Base-by-base conservation (phyloP, 805 yeast genomes). In the Wickerhamomyces silvicola region DNA sequence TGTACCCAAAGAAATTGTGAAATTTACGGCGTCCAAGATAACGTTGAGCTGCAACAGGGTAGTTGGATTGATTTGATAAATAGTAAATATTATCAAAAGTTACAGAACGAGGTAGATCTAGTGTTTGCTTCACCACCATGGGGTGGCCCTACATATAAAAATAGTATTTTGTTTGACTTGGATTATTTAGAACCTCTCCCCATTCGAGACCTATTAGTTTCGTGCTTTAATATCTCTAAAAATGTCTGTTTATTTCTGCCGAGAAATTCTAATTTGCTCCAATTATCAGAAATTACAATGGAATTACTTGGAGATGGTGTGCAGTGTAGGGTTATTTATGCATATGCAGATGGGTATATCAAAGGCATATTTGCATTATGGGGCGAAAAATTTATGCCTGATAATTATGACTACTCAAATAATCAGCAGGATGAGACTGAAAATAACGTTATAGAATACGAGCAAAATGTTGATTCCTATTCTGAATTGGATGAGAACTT, bases 71-170 rank as follows among this genome's bases (percentile, higher is more conserved):
- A 50, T 11, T 39, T 28, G 52, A 54, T 37, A 6, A 43, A 39
- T 4, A 33, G 35, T 7, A 29, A 33, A 11, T 34, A 32, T 13
- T 33, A 33, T 18, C 14, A 26, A 10, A 19, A 32, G 1, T 24
- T 38, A 3, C 27, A 36, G 5, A 30, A 32, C 1, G 30, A 40
- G 13, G 66, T 72, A 23, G 81, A 75, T 42, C 62, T 78, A 31
- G 64, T 75, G 8, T 83, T 81, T 57, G 68, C 75, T n/a, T 80
- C 90, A 2, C 94, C 94, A 1, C 94, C 94, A 1, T 84, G 94
- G 94, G 94, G 92, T 21, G 94, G 95, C 0, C 81, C 85, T 0
- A 50, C 56, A 2, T 84, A 83, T 52, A 56, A 59, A 30, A 45
- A 54, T 16, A 41, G 55, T 4, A 51, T 52, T 0, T 39, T 43